These are phyloP conservation scores for Kwoniella bestiolae DNA, from an alignment of 768 basidiomycete species.

Conservation along the genomic window DNA sequence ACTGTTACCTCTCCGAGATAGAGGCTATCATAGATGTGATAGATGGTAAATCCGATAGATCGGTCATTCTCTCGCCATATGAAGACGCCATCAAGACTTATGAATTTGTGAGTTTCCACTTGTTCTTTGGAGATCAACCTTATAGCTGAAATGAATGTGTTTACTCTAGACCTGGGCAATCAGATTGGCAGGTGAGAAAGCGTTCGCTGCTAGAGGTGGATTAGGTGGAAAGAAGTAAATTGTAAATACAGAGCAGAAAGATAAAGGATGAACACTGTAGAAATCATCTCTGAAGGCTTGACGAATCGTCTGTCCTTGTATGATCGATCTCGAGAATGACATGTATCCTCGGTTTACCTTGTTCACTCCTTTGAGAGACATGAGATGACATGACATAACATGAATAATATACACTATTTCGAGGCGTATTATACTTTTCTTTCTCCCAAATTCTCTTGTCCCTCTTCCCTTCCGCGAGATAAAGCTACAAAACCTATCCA, in stretches of 20 bases:
- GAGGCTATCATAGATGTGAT: slow-evolving; percentile 35
- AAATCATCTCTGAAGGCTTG: too few relatives aligned
- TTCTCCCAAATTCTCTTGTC: background rate
- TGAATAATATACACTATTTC: background rate
- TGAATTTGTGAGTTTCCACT: slow-evolving; percentile 33
- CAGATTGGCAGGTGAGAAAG: slow-evolving; percentile 29
- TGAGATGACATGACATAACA: slow-evolving; percentile 8
- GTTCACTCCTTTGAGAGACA: background rate
- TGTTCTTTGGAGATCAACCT: background rate
- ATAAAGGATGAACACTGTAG: too few relatives aligned
- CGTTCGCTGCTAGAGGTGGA: slow-evolving; percentile 5
- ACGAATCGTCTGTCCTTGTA: too few relatives aligned
- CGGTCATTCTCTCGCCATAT: slow-evolving; percentile 32
- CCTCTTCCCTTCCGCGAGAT: background rate
- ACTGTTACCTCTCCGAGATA: slow-evolving; percentile 34
- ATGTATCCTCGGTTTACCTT: too few relatives aligned
- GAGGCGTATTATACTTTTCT: background rate
- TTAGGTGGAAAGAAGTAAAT: background rate
- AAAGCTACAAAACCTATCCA: background rate
- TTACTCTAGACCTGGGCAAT: slow-evolving; percentile 35
- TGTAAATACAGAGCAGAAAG: background rate
- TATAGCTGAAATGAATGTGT: background rate
- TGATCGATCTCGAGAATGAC: too few relatives aligned
- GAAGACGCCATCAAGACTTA: slow-evolving; percentile 39
- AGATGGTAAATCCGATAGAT: slow-evolving; percentile 29